Conservation (phyloP, 148 eudicot genomes). For the Chenopodium berlandieri region DNA sequence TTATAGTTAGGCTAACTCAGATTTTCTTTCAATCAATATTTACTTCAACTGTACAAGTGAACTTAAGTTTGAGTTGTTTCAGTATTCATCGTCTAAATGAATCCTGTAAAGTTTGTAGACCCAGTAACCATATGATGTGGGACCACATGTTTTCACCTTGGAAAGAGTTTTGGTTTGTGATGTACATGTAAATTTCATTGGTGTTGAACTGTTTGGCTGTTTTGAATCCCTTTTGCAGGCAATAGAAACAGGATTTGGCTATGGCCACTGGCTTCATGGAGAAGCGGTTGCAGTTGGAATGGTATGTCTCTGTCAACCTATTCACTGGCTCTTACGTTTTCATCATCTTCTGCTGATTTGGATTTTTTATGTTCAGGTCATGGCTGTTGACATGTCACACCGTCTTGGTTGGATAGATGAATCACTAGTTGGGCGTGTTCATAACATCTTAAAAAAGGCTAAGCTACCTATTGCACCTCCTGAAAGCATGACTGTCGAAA, state of each 20-base stretch:
- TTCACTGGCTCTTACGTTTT: neutral
- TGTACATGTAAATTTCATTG: conserved; percentile 2
- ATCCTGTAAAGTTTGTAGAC: neutral
- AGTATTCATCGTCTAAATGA: no score
- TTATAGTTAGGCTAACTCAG: neutral
- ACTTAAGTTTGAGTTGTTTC: no score
- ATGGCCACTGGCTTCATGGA: conserved; percentile 97
- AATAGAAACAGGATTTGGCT: conserved; percentile 84
- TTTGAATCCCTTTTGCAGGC: conserved; percentile 53
- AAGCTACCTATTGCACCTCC: conserved; percentile 79
- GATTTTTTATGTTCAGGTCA: conserved; percentile 50
- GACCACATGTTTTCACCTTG: neutral
- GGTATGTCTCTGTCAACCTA: conserved; percentile 38
- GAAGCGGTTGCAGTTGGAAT: conserved; percentile 98
- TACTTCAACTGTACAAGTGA: neutral
- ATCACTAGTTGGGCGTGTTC: conserved; percentile 64
- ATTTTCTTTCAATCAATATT: neutral
- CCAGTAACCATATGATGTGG: neutral
- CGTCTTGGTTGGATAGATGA: conserved; percentile 99
- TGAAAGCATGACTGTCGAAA: conserved; percentile 78
- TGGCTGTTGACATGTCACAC: conserved; percentile 96
- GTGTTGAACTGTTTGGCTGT: conserved; percentile 4
- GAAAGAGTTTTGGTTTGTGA: neutral
- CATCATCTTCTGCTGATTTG: conserved; percentile 12
- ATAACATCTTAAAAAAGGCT: conserved; percentile 59